Conservation (phyloP, 306 rosid species). For the Ceratonia siliqua region DNA sequence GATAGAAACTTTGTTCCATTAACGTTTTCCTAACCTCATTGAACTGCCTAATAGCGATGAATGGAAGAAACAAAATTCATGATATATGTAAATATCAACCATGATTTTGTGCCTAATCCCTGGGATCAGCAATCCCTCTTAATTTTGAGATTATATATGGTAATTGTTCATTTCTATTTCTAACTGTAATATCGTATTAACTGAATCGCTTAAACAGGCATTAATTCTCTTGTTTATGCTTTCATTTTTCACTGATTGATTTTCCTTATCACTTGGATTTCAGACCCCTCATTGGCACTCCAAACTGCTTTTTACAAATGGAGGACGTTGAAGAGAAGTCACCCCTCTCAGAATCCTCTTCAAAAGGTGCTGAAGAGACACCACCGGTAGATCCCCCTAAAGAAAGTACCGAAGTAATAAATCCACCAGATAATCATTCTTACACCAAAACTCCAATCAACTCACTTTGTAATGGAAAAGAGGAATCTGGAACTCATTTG, state of each 20-base stretch:
- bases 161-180: neutral
- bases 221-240: constrained; percentile 6
- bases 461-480: constrained; percentile 42
- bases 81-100: constrained; percentile 2
- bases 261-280: constrained; percentile 34
- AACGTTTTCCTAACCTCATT: neutral
- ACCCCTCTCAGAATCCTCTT: constrained; percentile 36
- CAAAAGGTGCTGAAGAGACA: constrained; percentile 17
- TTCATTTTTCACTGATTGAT: constrained; percentile 24
- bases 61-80: constrained; percentile 14
- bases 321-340: constrained; percentile 59
- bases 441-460: constrained; percentile 34
- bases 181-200: constrained; percentile 3
- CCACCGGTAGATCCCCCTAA: constrained; percentile 24
- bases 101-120: neutral
- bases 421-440: constrained; percentile 34
- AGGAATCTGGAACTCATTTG: constrained; percentile 42
- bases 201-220: neutral
- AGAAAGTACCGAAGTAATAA: constrained; percentile 29
- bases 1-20: neutral
- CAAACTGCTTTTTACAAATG: constrained; percentile 48
- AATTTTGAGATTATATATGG: constrained; percentile 15
- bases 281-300: constrained; percentile 38
- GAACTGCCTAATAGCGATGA: neutral
- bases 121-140: neutral